Conservation (phyloP, 805 yeast species). For the Teunomyces barrocoloradensis region DNA sequence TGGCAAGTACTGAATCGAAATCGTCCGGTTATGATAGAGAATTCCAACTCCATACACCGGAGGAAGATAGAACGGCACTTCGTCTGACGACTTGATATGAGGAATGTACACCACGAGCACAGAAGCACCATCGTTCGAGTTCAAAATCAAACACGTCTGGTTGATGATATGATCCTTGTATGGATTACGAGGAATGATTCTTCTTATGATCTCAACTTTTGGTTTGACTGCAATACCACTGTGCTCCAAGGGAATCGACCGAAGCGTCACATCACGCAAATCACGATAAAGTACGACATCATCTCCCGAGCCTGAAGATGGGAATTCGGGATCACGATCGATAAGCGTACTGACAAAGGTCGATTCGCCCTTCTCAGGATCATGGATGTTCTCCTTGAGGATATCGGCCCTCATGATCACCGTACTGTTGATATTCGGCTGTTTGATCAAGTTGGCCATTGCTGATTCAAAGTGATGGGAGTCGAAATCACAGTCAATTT, state of each 20-base stretch:
- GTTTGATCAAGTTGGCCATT: conserved; percentile 72
- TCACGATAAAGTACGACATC: conserved; percentile 29
- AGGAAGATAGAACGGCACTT: conserved; percentile 88
- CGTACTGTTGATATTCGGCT: conserved; percentile 90
- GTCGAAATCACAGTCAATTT: conserved; percentile 46
- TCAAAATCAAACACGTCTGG: conserved; percentile 70
- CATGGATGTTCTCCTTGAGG: conserved; percentile 48
- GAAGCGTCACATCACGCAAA: conserved; percentile 30
- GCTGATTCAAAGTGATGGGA: conserved; percentile 66
- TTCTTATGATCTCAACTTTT: conserved; percentile 61
- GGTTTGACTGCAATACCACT: conserved; percentile 26
- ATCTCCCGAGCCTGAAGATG: conserved; percentile 18
- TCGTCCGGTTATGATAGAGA: conserved; percentile 41
- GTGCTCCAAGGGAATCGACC: conserved; percentile 25
- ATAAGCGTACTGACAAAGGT: conserved; percentile 26
- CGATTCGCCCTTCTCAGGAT: conserved; percentile 28
- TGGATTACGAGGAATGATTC: conserved; percentile 91
- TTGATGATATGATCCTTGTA: conserved; percentile 77
- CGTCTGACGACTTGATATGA: conserved; percentile 57
- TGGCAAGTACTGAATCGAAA: conserved; percentile 78
- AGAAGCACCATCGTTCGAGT: conserved; percentile 26
- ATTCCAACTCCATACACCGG: conserved; percentile 78
- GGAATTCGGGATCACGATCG: conserved; percentile 32
- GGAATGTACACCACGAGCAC: conserved; percentile 74
- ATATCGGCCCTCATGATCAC: conserved; percentile 88